These are phyloP conservation scores for Spathaspora sp. DNA, from an alignment of 805 yeast species.

Conservation along the genomic window DNA sequence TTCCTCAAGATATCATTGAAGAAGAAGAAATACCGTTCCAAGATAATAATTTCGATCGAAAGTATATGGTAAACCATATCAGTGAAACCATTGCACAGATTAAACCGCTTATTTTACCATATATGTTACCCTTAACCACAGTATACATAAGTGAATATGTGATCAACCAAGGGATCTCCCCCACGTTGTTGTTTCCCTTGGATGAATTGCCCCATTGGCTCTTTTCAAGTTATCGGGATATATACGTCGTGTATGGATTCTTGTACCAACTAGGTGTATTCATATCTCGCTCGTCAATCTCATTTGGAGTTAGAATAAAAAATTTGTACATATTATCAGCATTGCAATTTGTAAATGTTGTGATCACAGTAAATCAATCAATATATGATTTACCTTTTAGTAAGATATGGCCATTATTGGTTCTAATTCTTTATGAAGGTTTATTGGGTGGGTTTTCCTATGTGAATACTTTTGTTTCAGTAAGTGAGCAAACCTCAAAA, in stretches of 20 bases:
- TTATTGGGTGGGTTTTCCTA: constrained; percentile 87
- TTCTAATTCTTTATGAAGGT: constrained; percentile 79
- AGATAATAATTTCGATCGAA: not conserved
- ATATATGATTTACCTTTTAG: constrained; percentile 52
- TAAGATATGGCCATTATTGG: constrained; percentile 57
- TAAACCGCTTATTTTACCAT: constrained; percentile 51
- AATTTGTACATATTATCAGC: constrained; percentile 58
- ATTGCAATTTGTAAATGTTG: constrained; percentile 65
- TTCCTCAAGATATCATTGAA: constrained; percentile 2
- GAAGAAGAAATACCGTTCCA: not conserved
- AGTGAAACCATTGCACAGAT: constrained; percentile 23
- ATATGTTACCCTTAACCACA: constrained; percentile 77
- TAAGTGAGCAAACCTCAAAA: constrained; percentile 53
- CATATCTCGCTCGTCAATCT: constrained; percentile 80
- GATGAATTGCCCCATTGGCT: constrained; percentile 56
- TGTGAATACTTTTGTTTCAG: constrained; percentile 81
- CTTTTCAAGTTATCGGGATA: constrained; percentile 69
- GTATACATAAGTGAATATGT: constrained; percentile 86
- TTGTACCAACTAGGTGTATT: constrained; percentile 91
- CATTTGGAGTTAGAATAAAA: constrained; percentile 54
- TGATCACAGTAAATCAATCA: constrained; percentile 61
- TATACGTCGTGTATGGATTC: constrained; percentile 88
- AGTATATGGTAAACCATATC: constrained; percentile 13
- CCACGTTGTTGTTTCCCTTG: constrained; percentile 78
- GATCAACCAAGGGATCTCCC: constrained; percentile 89